phyloP scores from a whole-genome alignment of 2,329 filamentous ascomycete species.

The Paracorniculantispora psalliotae region DNA sequence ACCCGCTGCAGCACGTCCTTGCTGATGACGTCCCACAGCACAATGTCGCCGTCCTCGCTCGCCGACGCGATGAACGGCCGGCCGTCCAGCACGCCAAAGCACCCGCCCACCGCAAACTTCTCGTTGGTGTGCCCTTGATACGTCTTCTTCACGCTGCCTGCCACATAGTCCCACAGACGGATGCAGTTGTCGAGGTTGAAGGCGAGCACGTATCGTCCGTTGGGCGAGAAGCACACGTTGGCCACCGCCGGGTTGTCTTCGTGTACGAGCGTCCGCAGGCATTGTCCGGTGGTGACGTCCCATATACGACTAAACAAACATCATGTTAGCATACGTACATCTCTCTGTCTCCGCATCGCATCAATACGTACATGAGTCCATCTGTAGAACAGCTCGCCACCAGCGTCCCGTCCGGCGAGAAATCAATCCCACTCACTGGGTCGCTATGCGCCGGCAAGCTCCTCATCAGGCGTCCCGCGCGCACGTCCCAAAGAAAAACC shows the following conservation, averaged over 20 bases:
- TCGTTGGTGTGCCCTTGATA: conserved; percentile 89
- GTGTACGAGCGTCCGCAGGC: conserved; percentile 88
- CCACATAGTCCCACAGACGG: conserved; percentile 90
- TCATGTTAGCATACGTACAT: conserved; percentile 12
- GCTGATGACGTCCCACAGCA: conserved; percentile 85
- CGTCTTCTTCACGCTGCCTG: conserved; percentile 88
- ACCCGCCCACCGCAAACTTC: conserved; percentile 77
- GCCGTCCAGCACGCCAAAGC: conserved; percentile 60
- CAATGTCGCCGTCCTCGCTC: conserved; percentile 79
- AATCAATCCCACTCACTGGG: conserved; percentile 89
- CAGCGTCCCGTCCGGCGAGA: conserved; percentile 85
- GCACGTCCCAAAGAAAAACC: conserved; percentile 93
- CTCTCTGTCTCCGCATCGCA: background rate
- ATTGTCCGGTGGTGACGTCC: conserved; percentile 94
- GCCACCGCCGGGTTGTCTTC: conserved; percentile 92
- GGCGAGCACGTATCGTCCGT: conserved; percentile 87
- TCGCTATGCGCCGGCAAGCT: conserved; percentile 92
- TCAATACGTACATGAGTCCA: conserved; percentile 66
- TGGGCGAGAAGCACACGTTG: conserved; percentile 87
- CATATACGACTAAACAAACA: conserved; percentile 64
- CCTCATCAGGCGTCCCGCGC: conserved; percentile 81
- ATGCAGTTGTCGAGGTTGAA: conserved; percentile 88
- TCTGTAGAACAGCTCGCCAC: conserved; percentile 90
- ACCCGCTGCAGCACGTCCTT: conserved; percentile 76
- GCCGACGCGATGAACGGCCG: conserved; percentile 69